A percentile compares a stretch with the other conserved stretches of the same genome.
phyloP scores from a whole-genome alignment of 192 early-diverging fungal species.

The Funneliformis geosporum region DNA sequence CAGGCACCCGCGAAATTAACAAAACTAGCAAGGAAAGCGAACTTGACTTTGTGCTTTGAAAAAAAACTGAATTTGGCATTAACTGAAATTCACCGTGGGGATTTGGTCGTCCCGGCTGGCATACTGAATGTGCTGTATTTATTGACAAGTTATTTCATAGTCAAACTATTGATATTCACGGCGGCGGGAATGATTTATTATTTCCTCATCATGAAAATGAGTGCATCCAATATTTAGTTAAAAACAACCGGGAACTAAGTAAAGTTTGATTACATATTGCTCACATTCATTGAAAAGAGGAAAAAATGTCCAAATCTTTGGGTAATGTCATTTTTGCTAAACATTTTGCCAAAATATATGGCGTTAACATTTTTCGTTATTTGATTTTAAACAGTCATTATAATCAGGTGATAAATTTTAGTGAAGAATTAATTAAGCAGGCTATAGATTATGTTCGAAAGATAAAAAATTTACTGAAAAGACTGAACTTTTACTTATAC shows the following conservation, averaged over 20 bases:
- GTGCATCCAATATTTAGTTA: neutral
- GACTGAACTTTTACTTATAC: neutral
- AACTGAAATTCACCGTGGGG: neutral
- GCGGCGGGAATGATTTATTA: constrained; percentile 3
- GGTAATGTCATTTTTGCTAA: neutral
- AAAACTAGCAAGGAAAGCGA: neutral
- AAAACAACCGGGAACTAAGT: neutral
- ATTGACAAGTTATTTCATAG: neutral
- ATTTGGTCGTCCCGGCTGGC: neutral
- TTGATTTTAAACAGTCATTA: neutral
- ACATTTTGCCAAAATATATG: neutral
- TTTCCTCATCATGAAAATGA: constrained; percentile 7
- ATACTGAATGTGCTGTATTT: constrained; percentile 4
- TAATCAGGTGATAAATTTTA: constrained; percentile 7
- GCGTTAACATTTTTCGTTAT: neutral
- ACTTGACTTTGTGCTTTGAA: constrained; percentile 2
- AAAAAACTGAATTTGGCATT: neutral
- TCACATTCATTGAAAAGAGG: neutral
- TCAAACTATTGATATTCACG: neutral
- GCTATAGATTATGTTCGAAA: neutral
- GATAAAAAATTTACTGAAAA: neutral
- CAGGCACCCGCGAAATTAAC: too few relatives aligned
- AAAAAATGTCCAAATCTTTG: constrained; percentile 1
- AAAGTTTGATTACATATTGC: neutral
- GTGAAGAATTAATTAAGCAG: constrained; percentile 6